A percentile compares a stretch with the other conserved stretches of the same genome.
Conservation (phyloP, 768 basidiomycete species). For the Psilocybe sp. region DNA sequence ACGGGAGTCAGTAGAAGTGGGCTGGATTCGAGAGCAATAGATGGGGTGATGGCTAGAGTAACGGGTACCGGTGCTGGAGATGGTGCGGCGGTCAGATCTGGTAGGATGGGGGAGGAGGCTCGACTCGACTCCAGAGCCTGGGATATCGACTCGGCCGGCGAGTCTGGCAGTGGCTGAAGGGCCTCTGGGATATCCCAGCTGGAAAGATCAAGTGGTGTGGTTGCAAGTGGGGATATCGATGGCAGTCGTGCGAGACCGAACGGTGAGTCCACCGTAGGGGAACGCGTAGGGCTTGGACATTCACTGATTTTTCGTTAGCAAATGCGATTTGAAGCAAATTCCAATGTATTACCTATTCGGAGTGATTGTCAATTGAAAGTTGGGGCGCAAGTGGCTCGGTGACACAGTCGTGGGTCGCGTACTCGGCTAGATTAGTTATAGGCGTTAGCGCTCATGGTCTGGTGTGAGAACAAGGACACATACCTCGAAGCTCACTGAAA, state of each 20-base stretch:
- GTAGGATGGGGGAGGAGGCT: slow-evolving; percentile 1
- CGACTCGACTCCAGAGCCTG: slow-evolving; percentile 1
- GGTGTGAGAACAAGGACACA: neutral
- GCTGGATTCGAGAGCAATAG: neutral
- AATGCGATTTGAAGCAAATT: neutral
- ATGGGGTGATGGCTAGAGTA: neutral
- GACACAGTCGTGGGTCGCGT: slow-evolving; percentile 23
- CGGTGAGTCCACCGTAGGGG: slow-evolving; percentile 33
- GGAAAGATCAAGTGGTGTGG: slow-evolving; percentile 28
- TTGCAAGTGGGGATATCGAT: slow-evolving; percentile 28
- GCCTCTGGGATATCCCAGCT: slow-evolving; percentile 28
- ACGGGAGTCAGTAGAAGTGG: neutral
- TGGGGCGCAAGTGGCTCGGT: slow-evolving; percentile 3
- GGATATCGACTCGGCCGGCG: slow-evolving; percentile 15
- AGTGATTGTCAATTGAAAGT: slow-evolving; percentile 17
- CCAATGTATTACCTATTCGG: slow-evolving; percentile 18
- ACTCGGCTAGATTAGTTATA: slow-evolving; percentile 13
- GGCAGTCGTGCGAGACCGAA: slow-evolving; percentile 31
- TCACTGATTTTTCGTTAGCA: slow-evolving; percentile 9
- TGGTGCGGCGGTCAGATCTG: neutral
- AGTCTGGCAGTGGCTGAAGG: slow-evolving; percentile 26
- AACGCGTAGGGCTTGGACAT: slow-evolving; percentile 16
- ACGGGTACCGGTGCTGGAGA: neutral
- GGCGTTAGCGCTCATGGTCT: neutral
- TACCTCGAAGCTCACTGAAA: slow-evolving; percentile 13